Evolutionary conservation across 495 filamentous ascomycete species (phyloP).

Genomic region (Hypoxylon intermedium): DNA sequence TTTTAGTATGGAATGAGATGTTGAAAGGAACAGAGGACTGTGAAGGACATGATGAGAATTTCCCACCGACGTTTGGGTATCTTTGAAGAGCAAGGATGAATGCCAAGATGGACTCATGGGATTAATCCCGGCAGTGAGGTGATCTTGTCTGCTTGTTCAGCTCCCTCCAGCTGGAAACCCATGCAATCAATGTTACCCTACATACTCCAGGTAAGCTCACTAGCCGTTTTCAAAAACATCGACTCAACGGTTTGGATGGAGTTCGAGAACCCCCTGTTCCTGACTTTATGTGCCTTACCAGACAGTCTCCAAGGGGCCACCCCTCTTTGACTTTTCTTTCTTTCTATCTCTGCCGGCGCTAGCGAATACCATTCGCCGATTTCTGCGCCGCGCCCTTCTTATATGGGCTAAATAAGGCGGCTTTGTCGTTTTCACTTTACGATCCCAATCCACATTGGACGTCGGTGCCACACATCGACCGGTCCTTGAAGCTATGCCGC

Average conservation of each 20-base stretch:
- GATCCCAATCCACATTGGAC: constrained; percentile 2
- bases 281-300: neutral
- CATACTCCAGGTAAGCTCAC: neutral
- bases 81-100: too few relatives aligned
- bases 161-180: neutral
- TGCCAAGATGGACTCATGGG: too few relatives aligned
- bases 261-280: neutral
- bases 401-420: constrained; percentile 13
- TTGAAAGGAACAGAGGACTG: too few relatives aligned
- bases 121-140: too few relatives aligned
- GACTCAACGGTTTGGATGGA: neutral
- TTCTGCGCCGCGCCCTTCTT: constrained; percentile 1
- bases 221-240: neutral
- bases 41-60: too few relatives aligned
- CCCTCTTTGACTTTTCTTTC: too few relatives aligned
- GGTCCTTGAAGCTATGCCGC: too few relatives aligned
- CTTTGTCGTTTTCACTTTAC: neutral
- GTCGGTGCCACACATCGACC: constrained; percentile 1
- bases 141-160: neutral
- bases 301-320: neutral
- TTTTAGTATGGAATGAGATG: too few relatives aligned
- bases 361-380: constrained; percentile 20
- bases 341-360: constrained; percentile 17
- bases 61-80: too few relatives aligned
- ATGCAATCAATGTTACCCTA: too few relatives aligned